phyloP scores from a whole-genome alignment of 1,284 basidiomycete genomes.

The Sutorius eximius region DNA sequence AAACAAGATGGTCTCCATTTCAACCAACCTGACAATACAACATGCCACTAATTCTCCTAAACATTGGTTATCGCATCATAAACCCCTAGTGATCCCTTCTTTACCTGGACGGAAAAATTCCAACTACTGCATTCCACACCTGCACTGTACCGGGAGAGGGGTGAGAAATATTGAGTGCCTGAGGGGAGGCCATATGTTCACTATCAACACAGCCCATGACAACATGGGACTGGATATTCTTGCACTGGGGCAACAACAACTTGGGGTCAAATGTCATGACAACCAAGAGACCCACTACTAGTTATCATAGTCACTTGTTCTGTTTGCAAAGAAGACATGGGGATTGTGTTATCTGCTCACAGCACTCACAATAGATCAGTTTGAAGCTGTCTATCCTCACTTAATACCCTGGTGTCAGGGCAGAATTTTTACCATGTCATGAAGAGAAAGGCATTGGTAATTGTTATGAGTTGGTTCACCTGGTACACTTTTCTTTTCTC shows the following conservation, averaged over 20 bases:
- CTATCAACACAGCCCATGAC: slow-evolving; percentile 30
- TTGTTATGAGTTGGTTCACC: too few species aligned
- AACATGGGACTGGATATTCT: slow-evolving; percentile 35
- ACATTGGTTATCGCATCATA: slow-evolving; percentile 37
- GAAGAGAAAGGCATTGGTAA: slow-evolving; percentile 12
- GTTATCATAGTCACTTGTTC: slow-evolving; percentile 35
- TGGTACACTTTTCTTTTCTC: too few species aligned
- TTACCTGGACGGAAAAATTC: slow-evolving; percentile 39
- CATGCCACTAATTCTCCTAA: slow-evolving; percentile 37
- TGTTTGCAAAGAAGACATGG: slow-evolving; percentile 41
- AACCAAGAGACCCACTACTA: slow-evolving; percentile 41
- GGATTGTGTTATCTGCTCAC: slow-evolving; percentile 34
- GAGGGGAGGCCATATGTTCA: slow-evolving; percentile 28
- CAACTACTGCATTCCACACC: too few species aligned
- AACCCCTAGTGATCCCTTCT: slow-evolving; percentile 40
- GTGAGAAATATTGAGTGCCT: too few species aligned
- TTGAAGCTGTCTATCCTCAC: slow-evolving; percentile 31
- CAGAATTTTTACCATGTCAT: slow-evolving; percentile 40
- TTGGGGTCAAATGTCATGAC: slow-evolving; percentile 43
- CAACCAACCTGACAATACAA: slow-evolving; percentile 39
- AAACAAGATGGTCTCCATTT: slow-evolving; percentile 30
- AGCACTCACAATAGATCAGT: slow-evolving; percentile 33
- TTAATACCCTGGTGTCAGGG: slow-evolving; percentile 37
- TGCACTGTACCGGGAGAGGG: too few species aligned
- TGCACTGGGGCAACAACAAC: slow-evolving; percentile 41